phyloP scores from a whole-genome alignment of 2,329 filamentous ascomycete genomes.

The Verticillium albo-atrum region DNA sequence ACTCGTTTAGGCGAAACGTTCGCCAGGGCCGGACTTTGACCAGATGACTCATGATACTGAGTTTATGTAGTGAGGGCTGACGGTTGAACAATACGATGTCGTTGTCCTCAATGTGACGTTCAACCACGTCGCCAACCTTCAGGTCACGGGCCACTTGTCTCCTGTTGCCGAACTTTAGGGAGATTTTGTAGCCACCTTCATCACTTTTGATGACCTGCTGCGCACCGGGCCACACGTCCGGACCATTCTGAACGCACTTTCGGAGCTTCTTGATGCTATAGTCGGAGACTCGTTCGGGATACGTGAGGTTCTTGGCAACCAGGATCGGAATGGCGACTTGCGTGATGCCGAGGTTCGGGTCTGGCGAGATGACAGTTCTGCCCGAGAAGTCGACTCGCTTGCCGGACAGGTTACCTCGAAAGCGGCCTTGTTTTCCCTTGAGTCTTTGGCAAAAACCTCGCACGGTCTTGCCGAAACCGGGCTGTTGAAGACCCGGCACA shows the following conservation, averaged over 20 bases:
- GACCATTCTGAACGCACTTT: slow-evolving; percentile 69
- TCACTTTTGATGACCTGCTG: slow-evolving; percentile 69
- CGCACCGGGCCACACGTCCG: slow-evolving; percentile 79
- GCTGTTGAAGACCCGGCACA: slow-evolving; percentile 85
- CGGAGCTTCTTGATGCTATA: slow-evolving; percentile 83
- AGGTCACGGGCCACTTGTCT: slow-evolving; percentile 70
- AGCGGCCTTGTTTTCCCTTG: slow-evolving; percentile 96
- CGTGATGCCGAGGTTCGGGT: slow-evolving; percentile 90
- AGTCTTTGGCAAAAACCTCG: slow-evolving; percentile 91
- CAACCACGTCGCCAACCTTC: slow-evolving; percentile 80
- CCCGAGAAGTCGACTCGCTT: slow-evolving; percentile 99
- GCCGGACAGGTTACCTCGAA: slow-evolving; percentile 92
- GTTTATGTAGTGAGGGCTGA: slow-evolving; percentile 94
- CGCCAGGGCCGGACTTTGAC: slow-evolving; percentile 92
- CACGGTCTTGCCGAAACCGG: slow-evolving; percentile 81
- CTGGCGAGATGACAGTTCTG: slow-evolving; percentile 94
- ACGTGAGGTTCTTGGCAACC: slow-evolving; percentile 95
- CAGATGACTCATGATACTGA: slow-evolving; percentile 95
- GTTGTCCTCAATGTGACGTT: slow-evolving; percentile 90
- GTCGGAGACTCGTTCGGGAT: slow-evolving; percentile 80
- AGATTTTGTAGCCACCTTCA: slow-evolving; percentile 63
- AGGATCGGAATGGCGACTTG: slow-evolving; percentile 87
- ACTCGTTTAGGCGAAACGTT: slow-evolving; percentile 95
- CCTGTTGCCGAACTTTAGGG: slow-evolving; percentile 70
- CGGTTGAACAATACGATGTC: slow-evolving; percentile 98